These are phyloP conservation scores for Peronospora tabacina DNA, from an alignment of 352 stramenopile species.

Conservation along the genomic window DNA sequence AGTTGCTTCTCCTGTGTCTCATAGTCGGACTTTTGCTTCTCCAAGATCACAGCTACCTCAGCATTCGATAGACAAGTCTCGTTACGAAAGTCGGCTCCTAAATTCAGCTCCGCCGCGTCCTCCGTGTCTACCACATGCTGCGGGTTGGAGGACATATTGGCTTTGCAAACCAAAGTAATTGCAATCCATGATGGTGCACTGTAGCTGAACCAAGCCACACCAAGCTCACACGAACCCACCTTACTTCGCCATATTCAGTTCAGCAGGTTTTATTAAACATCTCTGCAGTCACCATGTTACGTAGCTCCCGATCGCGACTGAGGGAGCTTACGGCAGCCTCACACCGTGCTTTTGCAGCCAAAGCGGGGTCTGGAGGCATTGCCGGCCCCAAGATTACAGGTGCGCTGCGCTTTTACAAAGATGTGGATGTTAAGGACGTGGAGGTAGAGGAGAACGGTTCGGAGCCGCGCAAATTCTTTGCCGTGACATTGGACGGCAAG, in stretches of 20 bases:
- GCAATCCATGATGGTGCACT: neutral
- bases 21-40: conserved; percentile 88
- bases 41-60: conserved; percentile 84
- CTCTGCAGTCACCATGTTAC: conserved; percentile 18
- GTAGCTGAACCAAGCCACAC: neutral
- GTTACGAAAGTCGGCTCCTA: conserved; percentile 84
- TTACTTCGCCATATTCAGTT: conserved; percentile 1
- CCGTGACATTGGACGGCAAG: conserved; percentile 77
- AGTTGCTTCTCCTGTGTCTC: conserved; percentile 88
- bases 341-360: conserved; percentile 40
- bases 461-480: conserved; percentile 29
- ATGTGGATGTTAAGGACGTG: conserved; percentile 63
- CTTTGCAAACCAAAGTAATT: conserved; percentile 6
- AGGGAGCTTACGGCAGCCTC: conserved; percentile 16
- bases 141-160: conserved; percentile 63
- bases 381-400: conserved; percentile 76
- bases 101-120: conserved; percentile 84
- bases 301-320: conserved; percentile 22
- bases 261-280: conserved; percentile 3
- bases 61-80: conserved; percentile 87
- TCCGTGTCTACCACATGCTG: conserved; percentile 87
- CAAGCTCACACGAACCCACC: conserved; percentile 4
- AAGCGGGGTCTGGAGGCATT: conserved; percentile 36
- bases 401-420: conserved; percentile 74
- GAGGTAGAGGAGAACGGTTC: conserved; percentile 20